A percentile compares a stretch with the other conserved stretches of the same genome.
These are phyloP conservation scores for Conoideocrella luteorostrata DNA, from an alignment of 2,329 filamentous ascomycete genomes.

Conservation along the genomic window DNA sequence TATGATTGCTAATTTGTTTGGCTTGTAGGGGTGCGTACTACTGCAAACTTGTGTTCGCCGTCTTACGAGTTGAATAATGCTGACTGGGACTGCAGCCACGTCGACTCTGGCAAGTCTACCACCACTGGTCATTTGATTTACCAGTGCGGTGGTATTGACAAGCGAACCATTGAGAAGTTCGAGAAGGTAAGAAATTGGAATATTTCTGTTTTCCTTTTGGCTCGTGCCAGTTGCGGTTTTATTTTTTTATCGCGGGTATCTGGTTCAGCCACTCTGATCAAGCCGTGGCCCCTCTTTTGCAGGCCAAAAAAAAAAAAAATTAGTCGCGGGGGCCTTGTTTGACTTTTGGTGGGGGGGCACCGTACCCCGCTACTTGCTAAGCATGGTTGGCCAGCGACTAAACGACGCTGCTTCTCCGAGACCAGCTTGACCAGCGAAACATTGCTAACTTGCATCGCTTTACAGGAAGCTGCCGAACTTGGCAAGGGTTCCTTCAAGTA, in stretches of 20 bases:
- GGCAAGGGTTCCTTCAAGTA: conserved; percentile 99
- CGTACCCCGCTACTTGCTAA: conserved; percentile 10
- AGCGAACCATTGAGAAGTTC: conserved; percentile 99
- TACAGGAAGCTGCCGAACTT: conserved; percentile 93
- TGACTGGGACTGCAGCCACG: conserved; percentile 57
- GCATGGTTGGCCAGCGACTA: no score
- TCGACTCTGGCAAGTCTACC: conserved; percentile 99
- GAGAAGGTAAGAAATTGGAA: conserved; percentile 98
- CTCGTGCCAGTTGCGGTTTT: neutral
- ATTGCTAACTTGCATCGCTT: conserved; percentile 11
- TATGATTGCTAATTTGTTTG: conserved; percentile 13
- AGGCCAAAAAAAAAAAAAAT: neutral
- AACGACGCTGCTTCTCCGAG: no score
- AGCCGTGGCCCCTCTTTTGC: conserved; percentile 4
- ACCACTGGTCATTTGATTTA: conserved; percentile 97
- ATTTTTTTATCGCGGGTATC: neutral
- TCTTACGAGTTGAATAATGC: conserved; percentile 24
- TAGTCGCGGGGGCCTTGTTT: neutral
- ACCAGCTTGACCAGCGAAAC: no score
- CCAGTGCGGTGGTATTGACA: conserved; percentile 99
- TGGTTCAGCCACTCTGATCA: neutral
- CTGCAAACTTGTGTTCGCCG: neutral
- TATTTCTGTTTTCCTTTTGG: conserved; percentile 14
- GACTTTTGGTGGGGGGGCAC: conserved; percentile 13
- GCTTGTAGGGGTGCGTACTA: conserved; percentile 22